phyloP scores from a whole-genome alignment of 176 grass and related monocot genomes.

The Oryza nivara region DNA sequence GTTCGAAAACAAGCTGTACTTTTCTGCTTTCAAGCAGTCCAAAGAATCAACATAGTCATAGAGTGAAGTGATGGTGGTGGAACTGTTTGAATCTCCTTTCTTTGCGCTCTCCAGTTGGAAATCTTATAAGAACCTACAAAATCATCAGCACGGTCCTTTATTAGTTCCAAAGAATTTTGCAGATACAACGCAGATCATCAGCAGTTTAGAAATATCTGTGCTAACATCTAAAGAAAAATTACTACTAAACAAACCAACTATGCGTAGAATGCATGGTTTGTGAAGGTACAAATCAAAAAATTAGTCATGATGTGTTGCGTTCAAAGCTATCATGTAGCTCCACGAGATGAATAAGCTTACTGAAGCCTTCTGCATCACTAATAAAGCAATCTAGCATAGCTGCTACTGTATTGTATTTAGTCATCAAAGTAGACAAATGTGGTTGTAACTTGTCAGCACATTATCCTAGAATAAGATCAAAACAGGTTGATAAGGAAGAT shows the following conservation, averaged over 20 bases:
- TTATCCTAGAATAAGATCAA: slow-evolving; percentile 24
- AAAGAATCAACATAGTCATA: slow-evolving; percentile 96
- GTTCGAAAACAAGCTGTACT: slow-evolving; percentile 89
- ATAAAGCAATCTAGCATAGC: slow-evolving; percentile 4
- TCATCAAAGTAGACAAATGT: neutral
- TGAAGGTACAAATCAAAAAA: neutral
- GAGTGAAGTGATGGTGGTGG: slow-evolving; percentile 55
- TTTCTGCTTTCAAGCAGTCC: slow-evolving; percentile 87
- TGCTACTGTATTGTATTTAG: slow-evolving; percentile 1
- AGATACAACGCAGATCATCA: neutral
- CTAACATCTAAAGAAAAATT: neutral
- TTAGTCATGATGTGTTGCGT: neutral
- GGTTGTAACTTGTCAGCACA: slow-evolving; percentile 4
- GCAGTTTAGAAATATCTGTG: neutral
- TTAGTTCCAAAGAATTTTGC: slow-evolving; percentile 34
- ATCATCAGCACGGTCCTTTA: slow-evolving; percentile 12
- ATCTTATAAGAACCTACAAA: slow-evolving; percentile 86
- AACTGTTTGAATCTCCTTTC: slow-evolving; percentile 85
- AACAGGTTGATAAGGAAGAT: slow-evolving; percentile 11
- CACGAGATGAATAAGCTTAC: neutral
- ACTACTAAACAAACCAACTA: neutral
- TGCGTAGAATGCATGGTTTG: neutral
- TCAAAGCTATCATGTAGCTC: neutral
- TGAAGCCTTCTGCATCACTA: slow-evolving; percentile 1
- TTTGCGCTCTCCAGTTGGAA: slow-evolving; percentile 90